A percentile compares a stretch with the other conserved stretches of the same genome.
Evolutionary conservation across 2,329 filamentous ascomycete species (phyloP).

Genomic region (Xylariaceae sp.): DNA sequence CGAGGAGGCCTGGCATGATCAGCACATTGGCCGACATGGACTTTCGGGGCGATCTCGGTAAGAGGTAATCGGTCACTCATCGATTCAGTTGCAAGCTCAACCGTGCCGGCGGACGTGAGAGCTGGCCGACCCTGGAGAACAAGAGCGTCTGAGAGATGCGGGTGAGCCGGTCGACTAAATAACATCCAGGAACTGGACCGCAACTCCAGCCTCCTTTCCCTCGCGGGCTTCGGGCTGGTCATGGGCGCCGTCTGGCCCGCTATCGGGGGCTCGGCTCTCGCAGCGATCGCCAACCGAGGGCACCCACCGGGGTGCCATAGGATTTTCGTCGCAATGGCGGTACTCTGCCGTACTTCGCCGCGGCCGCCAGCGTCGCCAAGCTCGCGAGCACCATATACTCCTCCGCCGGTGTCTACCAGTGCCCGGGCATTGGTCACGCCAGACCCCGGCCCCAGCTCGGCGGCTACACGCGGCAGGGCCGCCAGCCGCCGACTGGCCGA

Average conservation of each 20-base stretch:
- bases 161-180: slow-evolving; percentile 56
- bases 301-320: too few relatives aligned
- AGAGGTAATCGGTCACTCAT: slow-evolving; percentile 57
- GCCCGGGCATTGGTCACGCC: slow-evolving; percentile 55
- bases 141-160: slow-evolving; percentile 60
- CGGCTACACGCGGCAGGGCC: too few relatives aligned
- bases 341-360: slow-evolving; percentile 50
- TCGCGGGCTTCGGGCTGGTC: neutral
- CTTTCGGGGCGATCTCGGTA: slow-evolving; percentile 58
- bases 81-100: slow-evolving; percentile 51
- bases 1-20: slow-evolving; percentile 46
- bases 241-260: neutral
- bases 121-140: slow-evolving; percentile 54
- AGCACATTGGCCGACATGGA: slow-evolving; percentile 63
- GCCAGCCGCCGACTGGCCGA: too few relatives aligned
- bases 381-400: slow-evolving; percentile 55
- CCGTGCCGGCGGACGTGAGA: slow-evolving; percentile 49
- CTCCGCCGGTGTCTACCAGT: slow-evolving; percentile 51
- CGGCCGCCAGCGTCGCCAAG: slow-evolving; percentile 53
- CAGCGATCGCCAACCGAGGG: too few relatives aligned
- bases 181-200: neutral
- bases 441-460: too few relatives aligned
- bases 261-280: neutral
- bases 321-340: too few relatives aligned
- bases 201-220: neutral